These are phyloP conservation scores for Metschnikowia dekortorum DNA, from an alignment of 805 yeast genomes.

Conservation along the genomic window DNA sequence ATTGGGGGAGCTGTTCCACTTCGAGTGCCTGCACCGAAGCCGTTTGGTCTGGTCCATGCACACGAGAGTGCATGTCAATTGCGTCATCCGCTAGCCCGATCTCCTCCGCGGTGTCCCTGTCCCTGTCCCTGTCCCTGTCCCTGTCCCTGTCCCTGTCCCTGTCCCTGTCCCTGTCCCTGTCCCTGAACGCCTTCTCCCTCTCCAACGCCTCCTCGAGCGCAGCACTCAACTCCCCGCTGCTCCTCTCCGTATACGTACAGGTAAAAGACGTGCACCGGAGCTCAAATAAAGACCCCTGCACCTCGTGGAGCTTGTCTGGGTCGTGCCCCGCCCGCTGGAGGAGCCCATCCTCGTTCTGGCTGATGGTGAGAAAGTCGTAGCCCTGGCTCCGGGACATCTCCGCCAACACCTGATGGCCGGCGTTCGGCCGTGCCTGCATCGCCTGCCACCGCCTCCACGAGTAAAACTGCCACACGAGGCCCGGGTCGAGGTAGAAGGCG, in stretches of 20 bases:
- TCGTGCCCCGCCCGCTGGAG: conserved; percentile 63
- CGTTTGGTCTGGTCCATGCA: not conserved
- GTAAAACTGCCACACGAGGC: conserved; percentile 87
- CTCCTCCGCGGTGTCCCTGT: not conserved
- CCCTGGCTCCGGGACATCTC: conserved; percentile 42
- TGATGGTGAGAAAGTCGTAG: conserved; percentile 55
- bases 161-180: conserved; percentile 11
- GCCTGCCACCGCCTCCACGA: conserved; percentile 65
- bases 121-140: not conserved
- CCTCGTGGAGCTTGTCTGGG: conserved; percentile 48
- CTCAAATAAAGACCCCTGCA: conserved; percentile 77
- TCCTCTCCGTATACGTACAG: conserved; percentile 55
- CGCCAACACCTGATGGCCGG: conserved; percentile 69
- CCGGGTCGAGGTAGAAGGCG: conserved; percentile 79
- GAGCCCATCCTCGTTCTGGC: conserved; percentile 82
- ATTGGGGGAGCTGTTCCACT: conserved; percentile 56
- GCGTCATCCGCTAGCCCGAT: too few species aligned
- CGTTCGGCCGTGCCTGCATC: conserved; percentile 63
- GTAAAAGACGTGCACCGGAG: conserved; percentile 70
- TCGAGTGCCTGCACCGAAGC: conserved; percentile 3
- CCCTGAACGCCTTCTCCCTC: conserved; percentile 15
- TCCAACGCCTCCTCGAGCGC: conserved; percentile 23
- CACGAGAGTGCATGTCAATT: too few species aligned
- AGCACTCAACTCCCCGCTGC: not conserved
- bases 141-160: conserved; percentile 2